Percentiles rank a stretch among this genome's conserved stretches.
Conservation (phyloP, 2,329 filamentous ascomycete species). For the Grosmannia serpens region DNA sequence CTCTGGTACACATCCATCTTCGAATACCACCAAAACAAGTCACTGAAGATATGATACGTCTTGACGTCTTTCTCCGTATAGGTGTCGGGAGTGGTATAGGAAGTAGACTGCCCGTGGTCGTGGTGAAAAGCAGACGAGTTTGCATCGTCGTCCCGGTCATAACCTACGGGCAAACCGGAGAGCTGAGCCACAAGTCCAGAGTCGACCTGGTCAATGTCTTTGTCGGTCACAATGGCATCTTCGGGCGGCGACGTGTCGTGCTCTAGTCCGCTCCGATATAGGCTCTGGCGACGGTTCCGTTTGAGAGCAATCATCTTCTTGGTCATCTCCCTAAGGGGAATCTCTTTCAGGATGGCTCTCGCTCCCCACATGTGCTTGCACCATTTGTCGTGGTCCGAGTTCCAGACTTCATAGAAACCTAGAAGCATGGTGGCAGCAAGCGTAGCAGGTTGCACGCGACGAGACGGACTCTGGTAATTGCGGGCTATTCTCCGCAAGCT, state of each 20-base stretch:
- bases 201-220: slow-evolving; percentile 29
- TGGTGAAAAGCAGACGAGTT: not conserved
- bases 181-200: slow-evolving; percentile 28
- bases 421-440: slow-evolving; percentile 80
- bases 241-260: not conserved
- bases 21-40: slow-evolving; percentile 91
- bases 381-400: slow-evolving; percentile 91
- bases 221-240: slow-evolving; percentile 5
- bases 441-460: slow-evolving; percentile 65
- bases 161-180: slow-evolving; percentile 26
- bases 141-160: slow-evolving; percentile 20
- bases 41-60: slow-evolving; percentile 68
- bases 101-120: not conserved
- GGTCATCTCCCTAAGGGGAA: slow-evolving; percentile 65
- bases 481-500: slow-evolving; percentile 67
- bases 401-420: slow-evolving; percentile 89
- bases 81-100: slow-evolving; percentile 14
- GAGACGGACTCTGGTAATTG: slow-evolving; percentile 57
- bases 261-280: slow-evolving; percentile 15
- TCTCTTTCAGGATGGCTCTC: slow-evolving; percentile 69
- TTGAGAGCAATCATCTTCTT: slow-evolving; percentile 56
- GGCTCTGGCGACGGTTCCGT: slow-evolving; percentile 27
- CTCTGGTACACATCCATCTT: slow-evolving; percentile 93
- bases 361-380: slow-evolving; percentile 83
- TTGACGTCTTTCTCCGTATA: slow-evolving; percentile 54